Evolutionary conservation across 495 filamentous ascomycete genomes (phyloP).

Genomic region (Penicillium samsonianum): DNA sequence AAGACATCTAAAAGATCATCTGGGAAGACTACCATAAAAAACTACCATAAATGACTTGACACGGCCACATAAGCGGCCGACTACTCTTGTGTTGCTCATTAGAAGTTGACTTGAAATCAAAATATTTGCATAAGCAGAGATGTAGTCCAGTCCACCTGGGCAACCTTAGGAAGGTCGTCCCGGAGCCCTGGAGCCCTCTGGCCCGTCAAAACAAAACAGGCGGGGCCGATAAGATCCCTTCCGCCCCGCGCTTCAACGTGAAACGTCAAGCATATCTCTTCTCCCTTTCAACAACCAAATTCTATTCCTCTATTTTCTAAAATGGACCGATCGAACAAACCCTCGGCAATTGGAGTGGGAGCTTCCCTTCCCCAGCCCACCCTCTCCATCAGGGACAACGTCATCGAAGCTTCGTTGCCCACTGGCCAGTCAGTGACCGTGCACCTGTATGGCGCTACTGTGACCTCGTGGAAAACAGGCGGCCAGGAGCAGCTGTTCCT

Average conservation of each 20-base stretch:
- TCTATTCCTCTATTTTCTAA: not conserved
- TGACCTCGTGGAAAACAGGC: slow-evolving; percentile 84
- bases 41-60: too few species aligned
- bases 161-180: too few species aligned
- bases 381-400: slow-evolving; percentile 67
- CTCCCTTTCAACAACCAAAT: not conserved
- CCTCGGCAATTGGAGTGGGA: slow-evolving; percentile 70
- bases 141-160: too few species aligned
- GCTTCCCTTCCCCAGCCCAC: slow-evolving; percentile 63
- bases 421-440: slow-evolving; percentile 84
- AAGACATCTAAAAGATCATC: too few species aligned
- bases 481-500: slow-evolving; percentile 89
- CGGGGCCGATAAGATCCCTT: slow-evolving; percentile 26
- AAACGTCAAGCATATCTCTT: not conserved
- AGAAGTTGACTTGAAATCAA: too few species aligned
- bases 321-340: slow-evolving; percentile 84
- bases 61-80: too few species aligned
- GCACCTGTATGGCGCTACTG: slow-evolving; percentile 87
- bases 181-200: too few species aligned
- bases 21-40: too few species aligned
- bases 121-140: too few species aligned
- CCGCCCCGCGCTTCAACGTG: slow-evolving; percentile 13
- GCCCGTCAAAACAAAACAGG: slow-evolving; percentile 14
- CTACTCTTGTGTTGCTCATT: too few species aligned
- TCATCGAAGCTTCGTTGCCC: slow-evolving; percentile 72